Percentiles rank a stretch among this genome's conserved stretches.
Conservation (phyloP, 2,329 filamentous ascomycete species). For the Gremmenia infestans region DNA sequence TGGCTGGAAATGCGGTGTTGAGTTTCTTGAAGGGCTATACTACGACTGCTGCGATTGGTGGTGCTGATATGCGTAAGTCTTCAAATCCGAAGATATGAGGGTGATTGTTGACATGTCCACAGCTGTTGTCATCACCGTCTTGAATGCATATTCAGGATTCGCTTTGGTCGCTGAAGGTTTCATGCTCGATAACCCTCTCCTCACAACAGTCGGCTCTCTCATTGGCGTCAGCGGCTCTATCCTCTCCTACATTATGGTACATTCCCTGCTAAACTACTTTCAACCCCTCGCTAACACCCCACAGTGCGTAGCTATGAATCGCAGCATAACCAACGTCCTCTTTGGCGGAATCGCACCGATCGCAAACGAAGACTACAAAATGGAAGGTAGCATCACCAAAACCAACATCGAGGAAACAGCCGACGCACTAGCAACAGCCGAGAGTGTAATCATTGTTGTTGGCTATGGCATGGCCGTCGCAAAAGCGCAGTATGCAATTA, state of each 20-base stretch:
- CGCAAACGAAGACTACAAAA: slow-evolving; percentile 61
- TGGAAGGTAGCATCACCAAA: slow-evolving; percentile 74
- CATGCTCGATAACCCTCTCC: slow-evolving; percentile 82
- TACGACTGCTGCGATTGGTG: slow-evolving; percentile 82
- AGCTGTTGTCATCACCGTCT: slow-evolving; percentile 79
- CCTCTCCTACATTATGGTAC: slow-evolving; percentile 70
- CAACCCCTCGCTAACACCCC: slow-evolving; percentile 34
- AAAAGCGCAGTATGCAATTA: slow-evolving; percentile 87
- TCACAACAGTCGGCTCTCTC: slow-evolving; percentile 79
- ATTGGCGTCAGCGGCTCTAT: slow-evolving; percentile 89
- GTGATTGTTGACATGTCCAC: slow-evolving; percentile 16
- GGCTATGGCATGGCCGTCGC: slow-evolving; percentile 94
- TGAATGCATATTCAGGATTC: slow-evolving; percentile 89
- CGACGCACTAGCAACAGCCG: slow-evolving; percentile 68
- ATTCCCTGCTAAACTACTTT: not conserved
- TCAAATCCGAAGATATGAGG: not conserved
- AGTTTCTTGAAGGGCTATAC: slow-evolving; percentile 86
- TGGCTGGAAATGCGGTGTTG: slow-evolving; percentile 70
- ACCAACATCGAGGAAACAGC: slow-evolving; percentile 77
- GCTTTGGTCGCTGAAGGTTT: slow-evolving; percentile 86
- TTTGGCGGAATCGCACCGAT: slow-evolving; percentile 75
- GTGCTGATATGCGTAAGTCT: slow-evolving; percentile 75
- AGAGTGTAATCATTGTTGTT: slow-evolving; percentile 78
- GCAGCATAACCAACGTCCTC: slow-evolving; percentile 80
- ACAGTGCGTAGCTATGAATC: slow-evolving; percentile 81